phyloP scores from a whole-genome alignment of 2,329 filamentous ascomycete species.

The Purpureocillium lavendulum region DNA sequence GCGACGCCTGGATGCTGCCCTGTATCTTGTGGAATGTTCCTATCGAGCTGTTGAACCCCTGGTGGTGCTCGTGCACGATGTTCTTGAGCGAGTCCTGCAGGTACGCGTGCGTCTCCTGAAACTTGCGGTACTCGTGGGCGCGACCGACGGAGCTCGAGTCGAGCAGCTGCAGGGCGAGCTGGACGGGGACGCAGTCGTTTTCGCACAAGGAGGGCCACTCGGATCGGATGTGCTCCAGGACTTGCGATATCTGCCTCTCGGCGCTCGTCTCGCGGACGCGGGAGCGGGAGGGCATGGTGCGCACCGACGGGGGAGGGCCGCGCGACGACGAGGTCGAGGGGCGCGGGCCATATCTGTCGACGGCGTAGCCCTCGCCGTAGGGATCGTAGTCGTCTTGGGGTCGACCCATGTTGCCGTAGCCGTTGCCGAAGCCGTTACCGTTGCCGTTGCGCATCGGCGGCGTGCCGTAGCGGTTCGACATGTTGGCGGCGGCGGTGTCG shows the following conservation, averaged over 20 bases:
- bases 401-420: constrained; percentile 29
- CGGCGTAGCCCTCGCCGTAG: constrained; percentile 34
- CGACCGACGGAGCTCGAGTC: constrained; percentile 89
- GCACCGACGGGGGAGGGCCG: constrained; percentile 19
- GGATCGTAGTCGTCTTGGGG: constrained; percentile 23
- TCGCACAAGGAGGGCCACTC: constrained; percentile 92
- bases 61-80: constrained; percentile 97
- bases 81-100: constrained; percentile 89
- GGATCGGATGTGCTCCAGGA: constrained; percentile 74
- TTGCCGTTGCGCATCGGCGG: constrained; percentile 27
- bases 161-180: constrained; percentile 89
- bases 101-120: constrained; percentile 74
- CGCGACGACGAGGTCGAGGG: constrained; percentile 32
- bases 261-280: constrained; percentile 37
- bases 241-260: constrained; percentile 49
- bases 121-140: constrained; percentile 79
- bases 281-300: constrained; percentile 25
- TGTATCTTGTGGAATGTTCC: constrained; percentile 99
- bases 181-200: constrained; percentile 83
- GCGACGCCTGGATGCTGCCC: constrained; percentile 79
- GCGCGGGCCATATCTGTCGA: constrained; percentile 31
- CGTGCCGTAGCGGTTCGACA: constrained; percentile 43
- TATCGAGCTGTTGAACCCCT: constrained; percentile 98
- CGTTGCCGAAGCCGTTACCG: constrained; percentile 28
- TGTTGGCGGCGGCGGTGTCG: constrained; percentile 18